A percentile compares a stretch with the other conserved stretches of the same genome.
Conservation (phyloP, 257 asterid species). For the Salvia hispanica region DNA sequence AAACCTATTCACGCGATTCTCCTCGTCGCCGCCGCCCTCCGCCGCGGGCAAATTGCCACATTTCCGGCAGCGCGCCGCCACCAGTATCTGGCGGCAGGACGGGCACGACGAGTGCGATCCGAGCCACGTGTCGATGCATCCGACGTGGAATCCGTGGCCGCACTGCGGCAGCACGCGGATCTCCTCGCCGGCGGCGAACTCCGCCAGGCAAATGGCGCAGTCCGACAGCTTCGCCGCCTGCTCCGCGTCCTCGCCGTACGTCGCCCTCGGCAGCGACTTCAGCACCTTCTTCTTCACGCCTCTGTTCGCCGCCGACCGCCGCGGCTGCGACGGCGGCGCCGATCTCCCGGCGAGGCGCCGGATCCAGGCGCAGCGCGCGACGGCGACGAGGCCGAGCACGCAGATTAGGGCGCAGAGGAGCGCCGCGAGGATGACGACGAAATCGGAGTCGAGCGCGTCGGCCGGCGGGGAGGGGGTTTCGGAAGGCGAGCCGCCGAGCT, state of each 20-base stretch:
- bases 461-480: conserved; percentile 27
- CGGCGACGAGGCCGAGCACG: conserved; percentile 60
- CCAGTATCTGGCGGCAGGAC: conserved; percentile 58
- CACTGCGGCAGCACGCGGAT: conserved; percentile 60
- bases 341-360: conserved; percentile 32
- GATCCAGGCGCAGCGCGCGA: conserved; percentile 58
- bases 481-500: conserved; percentile 38
- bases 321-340: conserved; percentile 5
- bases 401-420: conserved; percentile 60
- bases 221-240: conserved; percentile 40
- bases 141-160: conserved; percentile 57
- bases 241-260: conserved; percentile 37
- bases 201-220: conserved; percentile 60
- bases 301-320: conserved; percentile 47
- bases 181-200: conserved; percentile 55
- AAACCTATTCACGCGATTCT: conserved; percentile 39
- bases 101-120: conserved; percentile 64
- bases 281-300: conserved; percentile 54
- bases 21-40: background rate
- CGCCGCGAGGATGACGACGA: conserved; percentile 52
- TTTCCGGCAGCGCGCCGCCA: conserved; percentile 51
- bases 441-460: conserved; percentile 42
- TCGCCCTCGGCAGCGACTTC: conserved; percentile 46
- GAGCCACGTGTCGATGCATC: conserved; percentile 62
- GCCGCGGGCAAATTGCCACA: conserved; percentile 43